phyloP scores from a whole-genome alignment of 2,329 filamentous ascomycete species.

The Herpotrichia juniperi region DNA sequence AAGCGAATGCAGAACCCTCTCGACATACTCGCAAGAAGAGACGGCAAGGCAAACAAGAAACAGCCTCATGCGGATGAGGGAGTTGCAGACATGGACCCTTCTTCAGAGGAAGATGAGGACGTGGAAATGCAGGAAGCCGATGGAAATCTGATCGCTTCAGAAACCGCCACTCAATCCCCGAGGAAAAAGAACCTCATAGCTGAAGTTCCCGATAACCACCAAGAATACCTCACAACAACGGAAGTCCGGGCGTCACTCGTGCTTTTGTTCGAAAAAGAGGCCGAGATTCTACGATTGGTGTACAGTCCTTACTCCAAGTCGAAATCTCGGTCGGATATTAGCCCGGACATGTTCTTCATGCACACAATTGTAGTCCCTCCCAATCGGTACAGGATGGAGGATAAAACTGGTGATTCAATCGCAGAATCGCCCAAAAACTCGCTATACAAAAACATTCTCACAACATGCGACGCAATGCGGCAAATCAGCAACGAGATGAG shows the following conservation, averaged over 20 bases:
- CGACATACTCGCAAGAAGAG: conserved; percentile 59
- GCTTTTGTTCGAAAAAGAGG: conserved; percentile 85
- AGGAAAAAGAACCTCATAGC: conserved; percentile 47
- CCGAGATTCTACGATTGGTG: conserved; percentile 81
- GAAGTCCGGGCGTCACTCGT: conserved; percentile 82
- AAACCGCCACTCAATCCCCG: conserved; percentile 43
- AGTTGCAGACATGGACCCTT: conserved; percentile 66
- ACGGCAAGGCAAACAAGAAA: conserved; percentile 52
- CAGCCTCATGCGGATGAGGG: conserved; percentile 67
- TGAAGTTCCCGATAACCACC: conserved; percentile 48
- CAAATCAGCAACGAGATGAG: conserved; percentile 75
- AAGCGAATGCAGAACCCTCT: conserved; percentile 75
- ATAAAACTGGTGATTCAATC: conserved; percentile 80
- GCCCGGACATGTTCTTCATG: conserved; percentile 92
- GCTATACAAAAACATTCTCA: conserved; percentile 84
- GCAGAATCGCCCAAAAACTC: conserved; percentile 88
- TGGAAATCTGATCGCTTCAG: conserved; percentile 60
- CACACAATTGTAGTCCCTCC: conserved; percentile 86
- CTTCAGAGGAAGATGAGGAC: conserved; percentile 51
- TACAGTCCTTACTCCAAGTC: conserved; percentile 77
- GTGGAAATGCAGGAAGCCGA: conserved; percentile 45
- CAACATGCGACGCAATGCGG: conserved; percentile 73
- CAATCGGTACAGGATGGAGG: conserved; percentile 88
- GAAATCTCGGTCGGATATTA: conserved; percentile 62
- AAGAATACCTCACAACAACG: conserved; percentile 80